These are phyloP conservation scores for Multifurca ochricompacta DNA, from an alignment of 768 basidiomycete genomes.

Conservation along the genomic window DNA sequence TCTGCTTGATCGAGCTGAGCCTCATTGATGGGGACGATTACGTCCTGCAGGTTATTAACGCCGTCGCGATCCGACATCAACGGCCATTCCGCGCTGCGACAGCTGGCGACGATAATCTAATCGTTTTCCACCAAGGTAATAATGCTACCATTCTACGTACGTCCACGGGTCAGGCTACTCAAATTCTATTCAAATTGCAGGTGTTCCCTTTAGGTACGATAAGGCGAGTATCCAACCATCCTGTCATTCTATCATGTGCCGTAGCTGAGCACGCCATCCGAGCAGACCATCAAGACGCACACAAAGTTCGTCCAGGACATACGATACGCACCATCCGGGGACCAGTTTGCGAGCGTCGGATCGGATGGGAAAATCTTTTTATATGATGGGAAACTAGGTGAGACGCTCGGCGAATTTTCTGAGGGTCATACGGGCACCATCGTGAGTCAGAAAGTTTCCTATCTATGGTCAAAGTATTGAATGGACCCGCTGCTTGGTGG, in stretches of 20 bases:
- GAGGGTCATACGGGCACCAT: conserved; percentile 72
- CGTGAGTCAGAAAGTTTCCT: conserved; percentile 36
- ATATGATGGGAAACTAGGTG: conserved; percentile 86
- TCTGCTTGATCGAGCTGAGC: conserved; percentile 2
- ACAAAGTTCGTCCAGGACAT: conserved; percentile 91
- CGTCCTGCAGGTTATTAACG: conserved; percentile 60
- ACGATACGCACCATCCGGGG: conserved; percentile 72
- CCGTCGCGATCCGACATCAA: conserved; percentile 80
- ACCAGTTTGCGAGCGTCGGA: conserved; percentile 80
- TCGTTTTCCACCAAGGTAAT: conserved; percentile 81
- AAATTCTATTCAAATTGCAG: conserved; percentile 32
- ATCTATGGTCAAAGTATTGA: background rate
- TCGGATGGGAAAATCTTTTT: conserved; percentile 83
- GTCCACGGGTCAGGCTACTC: background rate
- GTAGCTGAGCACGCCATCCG: background rate
- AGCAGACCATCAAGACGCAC: conserved; percentile 76
- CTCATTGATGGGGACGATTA: background rate
- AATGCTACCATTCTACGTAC: conserved; percentile 14
- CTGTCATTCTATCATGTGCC: background rate
- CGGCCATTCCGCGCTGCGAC: conserved; percentile 89
- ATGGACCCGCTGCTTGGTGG: background rate
- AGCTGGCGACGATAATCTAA: conserved; percentile 72
- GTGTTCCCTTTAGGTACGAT: conserved; percentile 84
- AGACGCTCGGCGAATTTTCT: conserved; percentile 60
- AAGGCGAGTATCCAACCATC: conserved; percentile 39